These are phyloP conservation scores for Pseudotsuga menziesii DNA, from an alignment of 75 land plant species.

Conservation along the genomic window DNA sequence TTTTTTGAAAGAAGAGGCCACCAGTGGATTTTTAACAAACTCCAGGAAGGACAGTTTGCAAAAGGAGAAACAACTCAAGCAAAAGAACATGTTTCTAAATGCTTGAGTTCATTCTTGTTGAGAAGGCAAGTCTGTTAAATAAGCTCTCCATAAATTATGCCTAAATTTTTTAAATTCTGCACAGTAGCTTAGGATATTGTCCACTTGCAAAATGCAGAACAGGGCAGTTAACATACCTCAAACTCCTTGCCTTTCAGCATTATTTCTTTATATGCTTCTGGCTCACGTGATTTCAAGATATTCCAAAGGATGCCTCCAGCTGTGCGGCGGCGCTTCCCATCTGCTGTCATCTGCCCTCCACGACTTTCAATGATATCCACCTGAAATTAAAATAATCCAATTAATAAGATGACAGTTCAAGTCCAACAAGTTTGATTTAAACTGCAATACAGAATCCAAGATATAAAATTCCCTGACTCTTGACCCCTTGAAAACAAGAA, in stretches of 20 bases:
- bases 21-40: no score
- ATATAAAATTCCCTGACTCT: not conserved
- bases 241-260: conserved; percentile 69
- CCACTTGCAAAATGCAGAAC: not conserved
- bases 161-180: no score
- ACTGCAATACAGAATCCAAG: not conserved
- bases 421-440: not conserved
- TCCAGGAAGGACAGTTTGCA: no score
- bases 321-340: conserved; percentile 64
- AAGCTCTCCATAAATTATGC: no score
- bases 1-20: not conserved
- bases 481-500: no score
- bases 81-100: not conserved
- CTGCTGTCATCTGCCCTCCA: conserved; percentile 95
- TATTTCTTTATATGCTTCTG: conserved; percentile 78
- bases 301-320: conserved; percentile 96
- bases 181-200: no score
- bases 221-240: conserved; percentile 40
- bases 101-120: not conserved
- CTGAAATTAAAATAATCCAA: conserved; percentile 30
- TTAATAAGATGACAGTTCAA: not conserved
- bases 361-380: conserved; percentile 78
- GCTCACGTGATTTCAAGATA: conserved; percentile 64
- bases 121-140: no score
- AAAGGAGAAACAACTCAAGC: not conserved